Evolutionary conservation across 2,329 filamentous ascomycete species (phyloP), one percentile per base, ranked within the genome.

Genomic region (Aspergillus cejpii): DNA sequence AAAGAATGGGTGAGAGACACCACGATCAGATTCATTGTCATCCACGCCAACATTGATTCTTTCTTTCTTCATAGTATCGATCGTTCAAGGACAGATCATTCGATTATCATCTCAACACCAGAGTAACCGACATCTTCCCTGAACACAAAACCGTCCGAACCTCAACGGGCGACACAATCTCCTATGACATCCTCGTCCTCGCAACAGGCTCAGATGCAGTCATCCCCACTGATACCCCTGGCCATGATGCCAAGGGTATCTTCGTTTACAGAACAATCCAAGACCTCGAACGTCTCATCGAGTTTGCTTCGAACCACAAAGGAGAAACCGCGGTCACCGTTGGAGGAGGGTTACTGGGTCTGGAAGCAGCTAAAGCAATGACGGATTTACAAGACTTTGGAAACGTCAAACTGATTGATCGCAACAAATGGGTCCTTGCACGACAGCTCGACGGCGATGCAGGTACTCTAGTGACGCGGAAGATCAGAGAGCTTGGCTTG

Each of bases 281-380:
- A 2, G 89, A 95, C 62, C 68, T 95, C 27, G 75, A 89, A 60
- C 78, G 75, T 34, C 76, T 95, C 3, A 94, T 95, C 45, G 71
- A 75, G 1, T 94, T 85, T 59, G 80, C 87, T 0, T 74, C 79
- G 1, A 71, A 73, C 8, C 78, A 80, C 43, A 84, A 81, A 54
- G 86, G 80, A 3, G 80, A 81, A 2, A 77, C 78, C 2, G 88
- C 85, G 0, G 78, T 81, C 3, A 87, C 92, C 0, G 85, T 95
- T 3, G 89, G 89, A 19, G 89, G 89, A 41, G 89, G 89, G 1
- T 67, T 96, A 19, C 74, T 95, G 0, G 89, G 89, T 0, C 77
- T 96, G 0, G 89, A 95, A 68, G 89, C 89, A 2, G 89, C 87
- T 26, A 92, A 94, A 58, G 89, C 89, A 1, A 89, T 95, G 86